A percentile compares a stretch with the other conserved stretches of the same genome.
Evolutionary conservation across 2,329 filamentous ascomycete genomes (phyloP).

Genomic region (Zymoseptoria passerinii): DNA sequence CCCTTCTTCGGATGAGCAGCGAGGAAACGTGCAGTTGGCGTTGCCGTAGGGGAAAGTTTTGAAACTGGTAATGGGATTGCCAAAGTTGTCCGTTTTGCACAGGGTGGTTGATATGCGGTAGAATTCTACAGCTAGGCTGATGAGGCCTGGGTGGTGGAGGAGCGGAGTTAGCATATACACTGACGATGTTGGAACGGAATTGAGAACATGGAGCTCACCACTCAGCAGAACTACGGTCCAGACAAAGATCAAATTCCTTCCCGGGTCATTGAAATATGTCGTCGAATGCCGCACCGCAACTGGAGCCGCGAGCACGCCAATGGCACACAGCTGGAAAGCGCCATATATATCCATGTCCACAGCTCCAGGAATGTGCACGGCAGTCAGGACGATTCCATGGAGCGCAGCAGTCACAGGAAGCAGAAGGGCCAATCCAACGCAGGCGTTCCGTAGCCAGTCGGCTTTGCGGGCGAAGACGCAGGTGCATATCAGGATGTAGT

Average conservation of each 20-base stretch:
- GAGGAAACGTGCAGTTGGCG: constrained; percentile 37
- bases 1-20: constrained; percentile 23
- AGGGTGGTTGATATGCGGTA: constrained; percentile 43
- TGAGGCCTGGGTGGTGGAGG: constrained; percentile 36
- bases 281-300: constrained; percentile 52
- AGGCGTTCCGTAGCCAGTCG: constrained; percentile 56
- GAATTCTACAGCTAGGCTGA: constrained; percentile 58
- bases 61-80: constrained; percentile 30
- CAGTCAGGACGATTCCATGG: constrained; percentile 54
- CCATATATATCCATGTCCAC: constrained; percentile 63
- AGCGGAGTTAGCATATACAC: too few relatives aligned
- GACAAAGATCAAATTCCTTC: constrained; percentile 57
- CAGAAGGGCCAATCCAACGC: constrained; percentile 54
- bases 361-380: constrained; percentile 51
- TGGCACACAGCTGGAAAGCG: constrained; percentile 58
- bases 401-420: constrained; percentile 57
- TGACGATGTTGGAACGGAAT: neutral
- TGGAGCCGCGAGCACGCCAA: constrained; percentile 57
- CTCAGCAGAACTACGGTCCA: constrained; percentile 56
- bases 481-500: constrained; percentile 56
- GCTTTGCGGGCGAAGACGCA: constrained; percentile 55
- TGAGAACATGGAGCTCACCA: constrained; percentile 35
- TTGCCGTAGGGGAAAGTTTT: constrained; percentile 40
- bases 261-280: constrained; percentile 57
- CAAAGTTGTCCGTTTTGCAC: constrained; percentile 38